Percentiles rank a stretch among this genome's conserved stretches.
These are phyloP conservation scores for Candida caryicola DNA, from an alignment of 805 yeast genomes.

Conservation along the genomic window DNA sequence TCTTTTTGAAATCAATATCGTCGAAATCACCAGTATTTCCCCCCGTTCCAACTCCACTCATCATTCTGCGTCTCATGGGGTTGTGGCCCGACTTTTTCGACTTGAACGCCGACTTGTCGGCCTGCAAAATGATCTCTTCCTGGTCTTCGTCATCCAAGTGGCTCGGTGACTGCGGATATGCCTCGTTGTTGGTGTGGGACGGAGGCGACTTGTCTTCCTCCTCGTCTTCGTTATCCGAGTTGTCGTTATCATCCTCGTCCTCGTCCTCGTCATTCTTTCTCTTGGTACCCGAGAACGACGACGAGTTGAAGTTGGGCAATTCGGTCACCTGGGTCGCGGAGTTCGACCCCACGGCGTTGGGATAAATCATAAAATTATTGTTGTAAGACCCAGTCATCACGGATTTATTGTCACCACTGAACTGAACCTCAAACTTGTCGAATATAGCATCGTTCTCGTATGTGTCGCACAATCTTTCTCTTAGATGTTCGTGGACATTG, in stretches of 20 bases:
- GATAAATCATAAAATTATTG: constrained; percentile 95
- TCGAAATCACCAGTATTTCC: constrained; percentile 68
- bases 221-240: constrained; percentile 27
- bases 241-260: constrained; percentile 45
- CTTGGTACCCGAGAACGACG: constrained; percentile 12
- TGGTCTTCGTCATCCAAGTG: constrained; percentile 37
- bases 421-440: constrained; percentile 96
- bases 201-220: constrained; percentile 24
- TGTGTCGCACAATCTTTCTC: constrained; percentile 92
- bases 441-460: constrained; percentile 98
- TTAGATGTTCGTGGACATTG: constrained; percentile 90
- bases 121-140: constrained; percentile 78
- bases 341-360: constrained; percentile 58
- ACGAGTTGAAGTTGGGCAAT: constrained; percentile 13
- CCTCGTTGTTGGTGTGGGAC: constrained; percentile 23
- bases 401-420: constrained; percentile 87
- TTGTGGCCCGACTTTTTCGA: constrained; percentile 57
- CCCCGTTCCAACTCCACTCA: constrained; percentile 44
- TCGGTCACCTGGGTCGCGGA: constrained; percentile 4
- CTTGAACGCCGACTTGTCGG: constrained; percentile 96
- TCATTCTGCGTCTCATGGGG: constrained; percentile 47
- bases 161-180: constrained; percentile 33
- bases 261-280: constrained; percentile 11
- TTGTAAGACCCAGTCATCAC: constrained; percentile 97
- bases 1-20: constrained; percentile 88